Evolutionary conservation across 805 yeast species (phyloP), one percentile per base, ranked within the genome.

Genomic region (Huiozyma naganishii): DNA sequence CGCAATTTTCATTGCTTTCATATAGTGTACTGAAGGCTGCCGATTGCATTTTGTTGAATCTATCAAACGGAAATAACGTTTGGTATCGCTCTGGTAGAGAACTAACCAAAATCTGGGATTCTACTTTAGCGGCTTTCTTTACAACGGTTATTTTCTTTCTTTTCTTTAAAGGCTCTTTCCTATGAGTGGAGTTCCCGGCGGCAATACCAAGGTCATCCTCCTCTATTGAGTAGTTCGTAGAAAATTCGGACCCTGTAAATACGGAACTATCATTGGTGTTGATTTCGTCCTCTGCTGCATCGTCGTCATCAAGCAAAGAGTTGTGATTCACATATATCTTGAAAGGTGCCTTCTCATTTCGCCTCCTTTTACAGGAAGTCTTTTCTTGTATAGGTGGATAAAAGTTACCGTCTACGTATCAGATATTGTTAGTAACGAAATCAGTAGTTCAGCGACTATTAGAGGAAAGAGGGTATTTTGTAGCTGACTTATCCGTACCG

Each of bases 1-100:
- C 72, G 48, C 72, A 69, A 46, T 73, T 76, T 29, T 57, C 49
- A 12, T 57, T 52, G 2, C 53, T 41, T 5, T 61, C 49, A 49
- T 66, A 76, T 5, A 76, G 45, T 1, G 43, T 29, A 2, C 57
- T 44, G 46, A 71, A 75, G 6, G 73, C 67, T 39, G 57, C 60
- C 1, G 75, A 64, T 54, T 76, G 81, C 79, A 76, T 74, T 44
- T 50, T 61, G 47, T 76, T 76, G 53, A 76, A 60, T 11, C 37
- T 34, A 23, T 41, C 29, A 41, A 54, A 55, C 9, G 43, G 39
- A 41, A 53, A 59, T 5, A 48, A 35, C 1, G 52, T 40, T 11
- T 66, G 55, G 29, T 60, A 66, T n/a, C 53, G 56, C 37, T 67
- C 70, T 0, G 77, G 71, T 4, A 74, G 50, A 1, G 46, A 50